Conservation (phyloP, 78 protist species). For the Dictyostelium discoideum region DNA sequence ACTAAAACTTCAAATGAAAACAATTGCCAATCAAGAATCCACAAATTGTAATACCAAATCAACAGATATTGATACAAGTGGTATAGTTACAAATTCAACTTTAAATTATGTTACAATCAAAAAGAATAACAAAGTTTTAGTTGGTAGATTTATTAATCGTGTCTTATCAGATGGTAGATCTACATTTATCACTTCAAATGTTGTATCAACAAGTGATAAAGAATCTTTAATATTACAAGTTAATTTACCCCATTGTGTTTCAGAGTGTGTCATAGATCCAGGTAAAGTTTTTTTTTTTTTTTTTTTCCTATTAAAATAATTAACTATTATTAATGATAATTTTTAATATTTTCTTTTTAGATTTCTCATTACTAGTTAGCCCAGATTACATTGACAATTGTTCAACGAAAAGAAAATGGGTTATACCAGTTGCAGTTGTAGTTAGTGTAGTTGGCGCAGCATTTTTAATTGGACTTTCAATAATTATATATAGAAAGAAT, state of each 20-base stretch:
- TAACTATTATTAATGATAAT: background rate
- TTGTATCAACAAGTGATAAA: background rate
- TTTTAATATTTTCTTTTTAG: background rate
- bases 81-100: background rate
- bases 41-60: background rate
- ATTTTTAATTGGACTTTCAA: background rate
- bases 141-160: constrained; percentile 15
- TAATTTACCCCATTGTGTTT: background rate
- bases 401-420: background rate
- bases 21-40: background rate
- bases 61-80: background rate
- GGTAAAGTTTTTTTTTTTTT: background rate
- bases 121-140: background rate
- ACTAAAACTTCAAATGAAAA: background rate
- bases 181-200: background rate
- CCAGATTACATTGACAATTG: background rate
- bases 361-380: background rate
- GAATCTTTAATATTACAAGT: background rate
- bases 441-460: background rate
- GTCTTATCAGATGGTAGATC: constrained; percentile 30
- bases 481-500: background rate
- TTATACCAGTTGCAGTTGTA: background rate
- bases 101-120: background rate
- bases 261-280: background rate
- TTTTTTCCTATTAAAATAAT: too few species aligned